Conservation (phyloP, 305 asterid species). For the Solanum chacoense region DNA sequence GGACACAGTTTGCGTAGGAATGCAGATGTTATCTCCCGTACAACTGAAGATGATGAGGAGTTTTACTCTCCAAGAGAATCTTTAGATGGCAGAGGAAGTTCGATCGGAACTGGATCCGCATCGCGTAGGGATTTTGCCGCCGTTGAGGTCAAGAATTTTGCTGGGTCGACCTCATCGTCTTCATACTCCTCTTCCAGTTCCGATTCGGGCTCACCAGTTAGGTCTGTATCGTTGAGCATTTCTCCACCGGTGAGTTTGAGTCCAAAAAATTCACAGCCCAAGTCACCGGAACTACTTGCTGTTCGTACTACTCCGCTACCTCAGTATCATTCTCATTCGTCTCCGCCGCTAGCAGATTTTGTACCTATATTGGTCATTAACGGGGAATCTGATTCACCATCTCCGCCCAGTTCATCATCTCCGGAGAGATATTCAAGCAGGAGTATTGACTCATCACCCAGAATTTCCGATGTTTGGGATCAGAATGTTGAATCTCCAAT, state of each 20-base stretch:
- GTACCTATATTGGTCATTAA: neutral
- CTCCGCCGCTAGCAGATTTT: slow-evolving; percentile 4
- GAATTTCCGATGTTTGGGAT: slow-evolving; percentile 38
- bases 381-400: slow-evolving; percentile 40
- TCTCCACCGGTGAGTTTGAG: slow-evolving; percentile 55
- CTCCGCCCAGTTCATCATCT: slow-evolving; percentile 34
- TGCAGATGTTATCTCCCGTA: slow-evolving; percentile 25
- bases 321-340: neutral
- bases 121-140: slow-evolving; percentile 49
- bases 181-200: slow-evolving; percentile 44
- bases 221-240: slow-evolving; percentile 47
- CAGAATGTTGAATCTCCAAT: slow-evolving; percentile 13
- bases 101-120: slow-evolving; percentile 53
- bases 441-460: slow-evolving; percentile 59
- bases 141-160: slow-evolving; percentile 32
- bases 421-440: slow-evolving; percentile 44
- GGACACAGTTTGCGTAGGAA: slow-evolving; percentile 20
- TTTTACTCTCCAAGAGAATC: slow-evolving; percentile 84
- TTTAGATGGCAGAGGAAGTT: slow-evolving; percentile 41
- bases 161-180: slow-evolving; percentile 39
- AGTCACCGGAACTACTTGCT: slow-evolving; percentile 68
- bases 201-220: slow-evolving; percentile 41
- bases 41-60: slow-evolving; percentile 51
- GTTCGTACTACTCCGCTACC: slow-evolving; percentile 35
- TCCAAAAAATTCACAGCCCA: slow-evolving; percentile 44